Conservation (phyloP, 495 filamentous ascomycete genomes). For the Friedmanniomyces simplex region DNA sequence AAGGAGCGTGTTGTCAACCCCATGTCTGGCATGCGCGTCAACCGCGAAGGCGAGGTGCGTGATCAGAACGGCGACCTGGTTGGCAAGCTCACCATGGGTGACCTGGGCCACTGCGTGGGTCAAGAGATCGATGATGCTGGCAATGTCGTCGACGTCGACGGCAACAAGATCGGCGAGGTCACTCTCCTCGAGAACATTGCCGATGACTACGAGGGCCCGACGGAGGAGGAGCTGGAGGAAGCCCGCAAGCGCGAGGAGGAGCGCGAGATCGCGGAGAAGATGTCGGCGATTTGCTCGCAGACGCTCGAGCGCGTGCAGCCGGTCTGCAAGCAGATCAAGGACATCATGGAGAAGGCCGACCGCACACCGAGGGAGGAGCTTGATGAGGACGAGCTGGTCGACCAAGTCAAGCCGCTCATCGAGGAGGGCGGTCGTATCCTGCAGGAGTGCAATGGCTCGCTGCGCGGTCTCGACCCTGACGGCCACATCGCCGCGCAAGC, state of each 20-base stretch:
- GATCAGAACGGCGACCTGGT: slow-evolving; percentile 73
- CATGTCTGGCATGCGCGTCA: slow-evolving; percentile 69
- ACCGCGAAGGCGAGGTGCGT: slow-evolving; percentile 70
- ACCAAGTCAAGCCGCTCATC: slow-evolving; percentile 73
- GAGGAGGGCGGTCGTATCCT: slow-evolving; percentile 76
- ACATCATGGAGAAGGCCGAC: slow-evolving; percentile 73
- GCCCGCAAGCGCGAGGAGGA: slow-evolving; percentile 55
- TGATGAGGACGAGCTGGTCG: slow-evolving; percentile 80
- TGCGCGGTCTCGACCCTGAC: slow-evolving; percentile 84
- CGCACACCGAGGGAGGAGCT: slow-evolving; percentile 79
- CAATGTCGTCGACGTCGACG: slow-evolving; percentile 73
- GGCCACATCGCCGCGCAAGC: slow-evolving; percentile 76
- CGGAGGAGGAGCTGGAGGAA: slow-evolving; percentile 43
- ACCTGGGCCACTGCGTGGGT: slow-evolving; percentile 58
- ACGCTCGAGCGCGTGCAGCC: slow-evolving; percentile 76
- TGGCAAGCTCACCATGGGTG: slow-evolving; percentile 65
- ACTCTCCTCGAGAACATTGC: slow-evolving; percentile 67
- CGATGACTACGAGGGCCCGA: slow-evolving; percentile 41
- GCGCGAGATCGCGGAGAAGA: slow-evolving; percentile 64
- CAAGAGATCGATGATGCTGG: slow-evolving; percentile 80
- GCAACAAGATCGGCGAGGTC: slow-evolving; percentile 68
- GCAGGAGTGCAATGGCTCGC: slow-evolving; percentile 77
- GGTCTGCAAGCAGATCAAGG: slow-evolving; percentile 76
- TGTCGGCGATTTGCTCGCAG: slow-evolving; percentile 61
- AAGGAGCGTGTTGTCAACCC: slow-evolving; percentile 55